These are phyloP conservation scores for Salix dunnii DNA, from an alignment of 345 rosid genomes.

Conservation along the genomic window DNA sequence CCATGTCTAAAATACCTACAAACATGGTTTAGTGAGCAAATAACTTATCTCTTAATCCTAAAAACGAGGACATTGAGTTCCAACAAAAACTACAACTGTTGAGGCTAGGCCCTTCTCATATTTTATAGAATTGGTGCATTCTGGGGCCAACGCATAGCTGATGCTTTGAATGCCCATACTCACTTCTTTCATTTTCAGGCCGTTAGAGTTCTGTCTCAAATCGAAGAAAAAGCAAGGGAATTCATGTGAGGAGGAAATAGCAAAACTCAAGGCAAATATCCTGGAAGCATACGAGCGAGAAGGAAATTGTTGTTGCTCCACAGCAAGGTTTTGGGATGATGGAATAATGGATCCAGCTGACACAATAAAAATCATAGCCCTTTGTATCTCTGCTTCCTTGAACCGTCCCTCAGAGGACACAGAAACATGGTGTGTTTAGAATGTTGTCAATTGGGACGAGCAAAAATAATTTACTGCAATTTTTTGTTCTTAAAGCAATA, in stretches of 20 bases:
- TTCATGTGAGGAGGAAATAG: slow-evolving; percentile 79
- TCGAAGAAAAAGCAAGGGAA: slow-evolving; percentile 83
- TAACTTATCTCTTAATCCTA: no score
- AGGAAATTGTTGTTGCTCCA: slow-evolving; percentile 75
- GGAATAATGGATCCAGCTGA: slow-evolving; percentile 94
- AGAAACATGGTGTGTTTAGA: slow-evolving; percentile 73
- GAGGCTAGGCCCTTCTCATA: background rate
- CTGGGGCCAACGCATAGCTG: background rate
- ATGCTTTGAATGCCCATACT: background rate
- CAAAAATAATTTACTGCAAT: background rate
- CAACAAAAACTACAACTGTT: background rate
- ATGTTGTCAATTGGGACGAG: slow-evolving; percentile 46
- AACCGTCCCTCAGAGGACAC: slow-evolving; percentile 64
- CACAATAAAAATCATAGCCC: slow-evolving; percentile 64
- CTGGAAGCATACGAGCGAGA: slow-evolving; percentile 77
- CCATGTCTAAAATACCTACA: no score
- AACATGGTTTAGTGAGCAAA: no score
- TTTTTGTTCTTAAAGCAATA: background rate
- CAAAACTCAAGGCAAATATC: slow-evolving; percentile 62
- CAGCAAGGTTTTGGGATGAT: slow-evolving; percentile 95
- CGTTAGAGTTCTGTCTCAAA: slow-evolving; percentile 88
- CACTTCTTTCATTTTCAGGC: slow-evolving; percentile 43
- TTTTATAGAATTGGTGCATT: background rate
- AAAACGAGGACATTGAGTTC: no score
- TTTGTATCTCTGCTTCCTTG: slow-evolving; percentile 64